Base-by-base conservation (phyloP, 257 asterid genomes). In the Rhazya stricta region DNA sequence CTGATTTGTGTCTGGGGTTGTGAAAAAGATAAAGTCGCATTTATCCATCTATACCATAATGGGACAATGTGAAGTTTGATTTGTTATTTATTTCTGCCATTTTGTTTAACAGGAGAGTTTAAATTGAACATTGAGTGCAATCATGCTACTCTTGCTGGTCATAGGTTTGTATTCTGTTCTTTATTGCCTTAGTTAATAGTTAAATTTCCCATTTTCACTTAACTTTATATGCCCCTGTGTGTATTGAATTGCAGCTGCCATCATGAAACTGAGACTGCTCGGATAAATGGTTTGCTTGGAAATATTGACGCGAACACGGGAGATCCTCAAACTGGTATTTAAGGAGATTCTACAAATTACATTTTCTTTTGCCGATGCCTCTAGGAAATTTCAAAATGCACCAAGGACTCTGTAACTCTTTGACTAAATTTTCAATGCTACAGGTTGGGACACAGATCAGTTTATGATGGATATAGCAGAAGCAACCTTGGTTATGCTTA, bases 391-490 rank as follows among this genome's bases (percentile, higher is more conserved):
- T 10, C 50, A 37, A 19, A 21, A 1, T 8, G 29, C 16, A 63
- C 15, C 32, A 13, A 60, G 10, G 16, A 25, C 1, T 10, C 25
- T 30, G 42, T 27, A 19, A 56, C 68, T 15, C 8, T 27, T 37
- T n/a, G 3, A 48, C 18, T 6, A 76, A 39, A 39, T 46, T 71
- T 58, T 8, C 48, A 19, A 30, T 73, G 27, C 77, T 81, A 74
- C 89, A 94, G 99, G 99, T 79, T 95, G 99, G 99, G 99, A 95
- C 77, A 95, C 99, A 0, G 99, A 95, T 85, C 99, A 95, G 81
- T 95, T 95, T 84, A 73, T 91, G 86, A 95, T 95, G 99, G 98
- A 95, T 79, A 81, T 93, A 11, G 85, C 88, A 54, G 99, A 95
- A 89, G 99, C 98, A 76, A 95, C 99, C 57, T 54, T 85, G 23